These are phyloP conservation scores for Malbranchea zuffiana DNA, from an alignment of 2,329 filamentous ascomycete genomes.

Conservation along the genomic window DNA sequence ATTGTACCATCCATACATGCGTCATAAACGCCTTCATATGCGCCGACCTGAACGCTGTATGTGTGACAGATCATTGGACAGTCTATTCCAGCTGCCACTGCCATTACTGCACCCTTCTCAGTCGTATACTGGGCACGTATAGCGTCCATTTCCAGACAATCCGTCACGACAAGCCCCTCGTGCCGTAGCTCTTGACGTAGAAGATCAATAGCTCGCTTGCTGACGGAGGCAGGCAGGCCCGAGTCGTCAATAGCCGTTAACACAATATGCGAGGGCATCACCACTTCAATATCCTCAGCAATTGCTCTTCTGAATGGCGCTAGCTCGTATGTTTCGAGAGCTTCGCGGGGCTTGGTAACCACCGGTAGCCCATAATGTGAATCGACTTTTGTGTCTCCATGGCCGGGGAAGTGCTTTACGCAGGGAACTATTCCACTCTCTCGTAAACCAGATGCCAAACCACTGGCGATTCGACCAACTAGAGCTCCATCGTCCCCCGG, in stretches of 20 bases:
- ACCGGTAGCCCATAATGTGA: conserved; percentile 35
- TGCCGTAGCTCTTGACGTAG: conserved; percentile 35
- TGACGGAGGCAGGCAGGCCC: conserved; percentile 33
- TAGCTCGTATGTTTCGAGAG: conserved; percentile 33
- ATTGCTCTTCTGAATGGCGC: conserved; percentile 36
- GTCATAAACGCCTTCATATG: conserved; percentile 30
- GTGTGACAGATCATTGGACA: conserved; percentile 40
- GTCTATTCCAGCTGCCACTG: conserved; percentile 35
- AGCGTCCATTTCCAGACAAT: conserved; percentile 38
- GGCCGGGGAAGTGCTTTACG: conserved; percentile 38
- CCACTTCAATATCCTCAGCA: conserved; percentile 32
- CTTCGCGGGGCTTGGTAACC: conserved; percentile 28
- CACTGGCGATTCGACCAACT: conserved; percentile 34
- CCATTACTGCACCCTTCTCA: conserved; percentile 32
- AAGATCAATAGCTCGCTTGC: conserved; percentile 27
- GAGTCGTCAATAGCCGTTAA: conserved; percentile 27
- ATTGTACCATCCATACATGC: conserved; percentile 30
- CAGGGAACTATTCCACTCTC: conserved; percentile 33
- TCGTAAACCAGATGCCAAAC: conserved; percentile 29
- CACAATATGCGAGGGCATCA: conserved; percentile 39
- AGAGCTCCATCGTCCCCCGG: conserved; percentile 33
- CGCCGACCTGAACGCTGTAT: conserved; percentile 30
- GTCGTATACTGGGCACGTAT: conserved; percentile 33
- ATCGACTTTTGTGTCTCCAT: conserved; percentile 36
- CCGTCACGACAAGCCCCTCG: conserved; percentile 36